These are phyloP conservation scores for Flaveria floridana DNA, from an alignment of 140 eudicot genomes.

Conservation along the genomic window DNA sequence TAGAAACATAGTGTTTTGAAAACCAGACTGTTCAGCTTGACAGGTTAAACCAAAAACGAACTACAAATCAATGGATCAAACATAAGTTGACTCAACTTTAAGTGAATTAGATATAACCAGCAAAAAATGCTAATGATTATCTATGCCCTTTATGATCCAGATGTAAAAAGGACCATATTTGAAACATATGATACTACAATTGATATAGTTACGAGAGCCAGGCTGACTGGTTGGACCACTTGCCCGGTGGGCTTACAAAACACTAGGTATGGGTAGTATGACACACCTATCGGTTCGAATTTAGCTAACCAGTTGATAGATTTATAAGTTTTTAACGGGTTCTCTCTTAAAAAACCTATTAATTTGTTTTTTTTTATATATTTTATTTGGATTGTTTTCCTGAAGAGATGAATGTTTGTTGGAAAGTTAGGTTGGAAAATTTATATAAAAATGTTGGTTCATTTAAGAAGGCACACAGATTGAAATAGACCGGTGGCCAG, in stretches of 20 bases:
- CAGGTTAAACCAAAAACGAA: neutral
- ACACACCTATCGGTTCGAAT: no score
- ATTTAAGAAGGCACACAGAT: slow-evolving; percentile 38
- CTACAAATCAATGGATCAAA: neutral
- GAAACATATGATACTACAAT: neutral
- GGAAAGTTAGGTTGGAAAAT: slow-evolving; percentile 30
- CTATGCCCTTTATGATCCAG: neutral
- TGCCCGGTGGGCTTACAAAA: no score
- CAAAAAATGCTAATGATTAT: neutral
- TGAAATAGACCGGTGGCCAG: slow-evolving; percentile 40
- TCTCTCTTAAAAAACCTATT: neutral
- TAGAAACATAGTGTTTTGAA: neutral
- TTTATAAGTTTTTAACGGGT: neutral
- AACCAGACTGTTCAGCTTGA: neutral
- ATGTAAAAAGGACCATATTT: neutral
- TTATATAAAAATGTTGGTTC: slow-evolving; percentile 30
- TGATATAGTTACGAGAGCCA: neutral
- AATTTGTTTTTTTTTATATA: neutral
- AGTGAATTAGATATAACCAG: neutral
- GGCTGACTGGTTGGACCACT: no score
- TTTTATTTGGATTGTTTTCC: neutral
- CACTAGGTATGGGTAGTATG: no score
- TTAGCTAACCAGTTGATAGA: no score
- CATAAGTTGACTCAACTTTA: neutral
- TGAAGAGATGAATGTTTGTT: slow-evolving; percentile 24